A percentile compares a stretch with the other conserved stretches of the same genome.
Evolutionary conservation across 2,329 filamentous ascomycete genomes (phyloP).

Genomic region (Parasarocladium wereldwijsianum): DNA sequence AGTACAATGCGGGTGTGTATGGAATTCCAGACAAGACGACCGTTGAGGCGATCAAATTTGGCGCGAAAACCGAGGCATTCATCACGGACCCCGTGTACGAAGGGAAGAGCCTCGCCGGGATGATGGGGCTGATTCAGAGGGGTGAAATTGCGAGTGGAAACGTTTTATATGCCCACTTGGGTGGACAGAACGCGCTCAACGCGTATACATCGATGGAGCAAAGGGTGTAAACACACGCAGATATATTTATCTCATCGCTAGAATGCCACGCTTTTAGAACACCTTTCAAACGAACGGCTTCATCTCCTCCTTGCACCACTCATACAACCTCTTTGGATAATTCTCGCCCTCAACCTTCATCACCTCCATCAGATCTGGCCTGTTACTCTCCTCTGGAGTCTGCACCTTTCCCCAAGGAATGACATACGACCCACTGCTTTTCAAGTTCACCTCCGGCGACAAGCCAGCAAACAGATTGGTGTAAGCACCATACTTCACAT

Average conservation of each 20-base stretch:
- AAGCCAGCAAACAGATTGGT: too few relatives aligned
- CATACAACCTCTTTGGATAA: too few relatives aligned
- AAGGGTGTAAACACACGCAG: conserved; percentile 1
- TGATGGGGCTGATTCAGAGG: conserved; percentile 52
- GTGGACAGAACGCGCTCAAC: conserved; percentile 55
- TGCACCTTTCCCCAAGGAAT: too few relatives aligned
- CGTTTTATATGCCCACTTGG: conserved; percentile 57
- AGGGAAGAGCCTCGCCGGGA: conserved; percentile 58
- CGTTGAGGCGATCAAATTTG: conserved; percentile 53
- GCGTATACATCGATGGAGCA: conserved; percentile 34
- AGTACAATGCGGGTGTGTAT: conserved; percentile 53
- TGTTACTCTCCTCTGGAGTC: too few relatives aligned
- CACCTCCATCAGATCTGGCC: too few relatives aligned
- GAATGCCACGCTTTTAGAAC: too few relatives aligned
- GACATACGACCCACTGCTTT: too few relatives aligned
- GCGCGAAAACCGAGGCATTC: conserved; percentile 53
- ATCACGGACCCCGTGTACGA: conserved; percentile 67
- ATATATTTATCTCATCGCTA: background rate
- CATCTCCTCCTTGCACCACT: too few relatives aligned
- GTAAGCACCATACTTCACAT: too few relatives aligned
- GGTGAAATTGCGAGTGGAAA: conserved; percentile 50
- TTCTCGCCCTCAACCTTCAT: too few relatives aligned
- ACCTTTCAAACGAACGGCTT: too few relatives aligned
- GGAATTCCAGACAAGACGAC: conserved; percentile 52
- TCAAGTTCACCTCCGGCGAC: too few relatives aligned